Evolutionary conservation across 306 rosid species (phyloP).

Genomic region (Hippophae rhamnoides): DNA sequence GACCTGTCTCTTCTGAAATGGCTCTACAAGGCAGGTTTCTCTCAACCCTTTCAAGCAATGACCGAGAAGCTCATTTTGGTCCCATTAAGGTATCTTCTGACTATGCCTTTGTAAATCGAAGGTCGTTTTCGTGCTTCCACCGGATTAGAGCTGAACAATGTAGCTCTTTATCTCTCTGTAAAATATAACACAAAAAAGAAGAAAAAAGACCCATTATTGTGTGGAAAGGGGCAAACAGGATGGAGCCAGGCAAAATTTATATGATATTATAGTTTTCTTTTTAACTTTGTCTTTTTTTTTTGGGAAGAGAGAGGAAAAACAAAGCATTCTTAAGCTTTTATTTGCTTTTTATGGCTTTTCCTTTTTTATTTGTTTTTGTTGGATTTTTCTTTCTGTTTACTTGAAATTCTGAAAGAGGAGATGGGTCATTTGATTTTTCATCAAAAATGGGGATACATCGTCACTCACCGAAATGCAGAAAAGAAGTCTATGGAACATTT

Average conservation of each 20-base stretch:
- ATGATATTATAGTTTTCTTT: not conserved
- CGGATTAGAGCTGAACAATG: constrained; percentile 44
- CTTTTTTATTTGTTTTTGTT: not conserved
- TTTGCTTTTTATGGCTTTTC: too few relatives aligned
- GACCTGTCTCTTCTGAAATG: constrained; percentile 25
- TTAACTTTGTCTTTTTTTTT: not conserved
- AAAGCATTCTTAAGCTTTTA: not conserved
- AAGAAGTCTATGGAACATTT: not conserved
- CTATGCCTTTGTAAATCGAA: constrained; percentile 41
- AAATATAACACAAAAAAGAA: not conserved
- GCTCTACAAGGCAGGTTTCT: constrained; percentile 22
- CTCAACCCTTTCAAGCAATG: constrained; percentile 21
- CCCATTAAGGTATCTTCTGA: constrained; percentile 37
- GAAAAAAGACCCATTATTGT: constrained; percentile 36
- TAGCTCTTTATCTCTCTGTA: constrained; percentile 42
- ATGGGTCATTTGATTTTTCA: not conserved
- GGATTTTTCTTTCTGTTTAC: not conserved
- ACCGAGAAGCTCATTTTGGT: constrained; percentile 30
- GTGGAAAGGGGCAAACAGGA: constrained; percentile 51
- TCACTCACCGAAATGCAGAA: not conserved
- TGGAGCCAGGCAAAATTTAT: constrained; percentile 42
- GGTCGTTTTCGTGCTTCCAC: constrained; percentile 44
- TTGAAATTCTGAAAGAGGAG: not conserved
- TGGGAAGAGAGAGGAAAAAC: not conserved
- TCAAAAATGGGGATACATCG: not conserved